These are phyloP conservation scores for Fomitopsis betulina DNA, from an alignment of 1,284 basidiomycete genomes.

Conservation along the genomic window DNA sequence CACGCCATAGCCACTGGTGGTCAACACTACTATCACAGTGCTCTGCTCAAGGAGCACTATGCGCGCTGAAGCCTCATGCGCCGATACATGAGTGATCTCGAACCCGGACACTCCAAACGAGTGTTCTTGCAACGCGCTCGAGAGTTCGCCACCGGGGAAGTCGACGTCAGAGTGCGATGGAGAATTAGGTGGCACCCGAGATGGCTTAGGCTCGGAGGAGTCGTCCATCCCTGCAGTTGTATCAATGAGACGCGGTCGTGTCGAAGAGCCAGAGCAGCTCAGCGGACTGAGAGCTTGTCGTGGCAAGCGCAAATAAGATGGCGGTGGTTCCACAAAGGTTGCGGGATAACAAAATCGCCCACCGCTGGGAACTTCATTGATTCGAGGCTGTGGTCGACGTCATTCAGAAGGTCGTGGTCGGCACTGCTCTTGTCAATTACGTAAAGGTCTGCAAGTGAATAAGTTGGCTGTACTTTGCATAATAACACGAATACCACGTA, in stretches of 20 bases:
- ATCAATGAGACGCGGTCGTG: no score
- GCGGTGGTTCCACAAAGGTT: no score
- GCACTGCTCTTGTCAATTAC: no score
- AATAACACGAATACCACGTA: no score
- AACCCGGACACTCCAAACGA: conserved; percentile 50
- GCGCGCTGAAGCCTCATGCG: conserved; percentile 45
- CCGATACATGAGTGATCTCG: conserved; percentile 31
- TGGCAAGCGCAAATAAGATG: no score
- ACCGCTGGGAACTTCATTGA: no score
- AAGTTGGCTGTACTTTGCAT: no score
- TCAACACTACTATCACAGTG: conserved; percentile 42
- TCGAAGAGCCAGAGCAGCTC: no score
- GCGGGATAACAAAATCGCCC: no score
- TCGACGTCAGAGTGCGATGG: conserved; percentile 1
- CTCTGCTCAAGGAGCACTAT: conserved; percentile 54
- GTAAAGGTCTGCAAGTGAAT: no score
- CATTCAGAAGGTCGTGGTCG: no score
- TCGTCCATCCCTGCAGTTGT: neutral
- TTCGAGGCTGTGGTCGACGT: no score
- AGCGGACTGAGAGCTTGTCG: neutral
- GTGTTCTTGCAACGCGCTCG: conserved; percentile 52
- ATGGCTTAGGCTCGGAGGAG: neutral
- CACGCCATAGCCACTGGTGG: conserved; percentile 26
- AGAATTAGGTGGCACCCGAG: neutral
- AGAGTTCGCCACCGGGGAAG: conserved; percentile 53